Evolutionary conservation across 108 stramenopile genomes (phyloP), one percentile per base, ranked within the genome.

Genomic region (Nitzschia putrida): DNA sequence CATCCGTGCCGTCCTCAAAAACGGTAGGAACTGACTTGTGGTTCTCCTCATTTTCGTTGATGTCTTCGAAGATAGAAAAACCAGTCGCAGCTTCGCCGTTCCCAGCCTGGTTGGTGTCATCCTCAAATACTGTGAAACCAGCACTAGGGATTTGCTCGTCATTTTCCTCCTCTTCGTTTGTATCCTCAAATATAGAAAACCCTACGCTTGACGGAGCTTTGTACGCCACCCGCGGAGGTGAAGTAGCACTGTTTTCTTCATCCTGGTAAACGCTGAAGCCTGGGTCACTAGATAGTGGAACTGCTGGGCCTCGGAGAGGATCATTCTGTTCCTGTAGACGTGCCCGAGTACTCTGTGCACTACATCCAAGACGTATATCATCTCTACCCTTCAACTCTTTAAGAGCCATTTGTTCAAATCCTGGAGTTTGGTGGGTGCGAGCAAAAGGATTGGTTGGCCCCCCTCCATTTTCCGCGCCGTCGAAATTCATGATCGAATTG

Each of bases 391-490:
- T 22, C 20, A 67, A 7, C 23, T 68, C 51, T 49, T 45, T 45
- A 7, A 73, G 47, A 0, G 64, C 72, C 60, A 50, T 64, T 11
- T 58, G 34, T 0, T 64, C 41, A 29, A 72, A 63, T 26, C 61
- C 71, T 39, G 61, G 60, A 26, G 50, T 60, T 3, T 63, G 55
- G 18, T 49, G 53, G 26, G 52, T 51, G 13, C 75, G 78, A 2
- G 63, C 64, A 18, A 11, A 12, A 21, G 65, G 67, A 24, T 75
- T 75, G 14, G 45, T 63, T 0, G 54, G 47, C 12, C 73, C 73
- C 0, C 43, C 64, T 45, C 80, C 74, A 38, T 69, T 53, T 13
- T 67, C 58, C 7, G 75, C 79, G 21, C 24, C 70, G 3, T 29
- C 56, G 7, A 22, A 25, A 41, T 72, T 66, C 14, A 66, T 20